phyloP scores from a whole-genome alignment of 257 asterid genomes.

The Petunia axillaris region DNA sequence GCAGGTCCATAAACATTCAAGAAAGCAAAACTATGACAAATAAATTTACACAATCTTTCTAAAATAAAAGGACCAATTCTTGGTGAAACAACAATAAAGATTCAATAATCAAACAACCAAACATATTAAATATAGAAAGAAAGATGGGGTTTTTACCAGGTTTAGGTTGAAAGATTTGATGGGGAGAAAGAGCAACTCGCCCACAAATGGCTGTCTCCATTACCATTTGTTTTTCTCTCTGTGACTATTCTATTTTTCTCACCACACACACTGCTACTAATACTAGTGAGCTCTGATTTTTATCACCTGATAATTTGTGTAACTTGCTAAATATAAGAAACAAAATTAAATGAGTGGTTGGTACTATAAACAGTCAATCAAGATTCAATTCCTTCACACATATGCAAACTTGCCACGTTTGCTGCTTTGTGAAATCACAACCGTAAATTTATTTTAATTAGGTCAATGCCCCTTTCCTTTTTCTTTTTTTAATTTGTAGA shows the following conservation, averaged over 20 bases:
- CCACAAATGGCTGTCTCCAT: constrained; percentile 81
- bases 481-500: no score
- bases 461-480: neutral
- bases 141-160: constrained; percentile 44
- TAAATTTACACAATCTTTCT: neutral
- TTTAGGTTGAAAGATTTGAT: constrained; percentile 50
- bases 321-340: neutral
- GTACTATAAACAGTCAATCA: constrained; percentile 11
- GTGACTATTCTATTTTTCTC: neutral
- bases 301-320: constrained; percentile 13
- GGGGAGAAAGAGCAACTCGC: constrained; percentile 66
- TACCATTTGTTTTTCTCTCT: constrained; percentile 21
- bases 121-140: neutral
- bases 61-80: neutral
- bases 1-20: neutral
- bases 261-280: neutral
- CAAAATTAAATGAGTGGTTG: constrained; percentile 21
- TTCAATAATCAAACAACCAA: neutral
- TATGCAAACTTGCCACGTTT: neutral
- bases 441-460: neutral
- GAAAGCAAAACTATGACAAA: neutral
- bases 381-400: constrained; percentile 22
- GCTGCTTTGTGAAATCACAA: neutral
- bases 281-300: neutral
- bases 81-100: neutral